These are phyloP conservation scores for Termitomyces sp. DNA, from an alignment of 768 basidiomycete genomes.

Conservation along the genomic window DNA sequence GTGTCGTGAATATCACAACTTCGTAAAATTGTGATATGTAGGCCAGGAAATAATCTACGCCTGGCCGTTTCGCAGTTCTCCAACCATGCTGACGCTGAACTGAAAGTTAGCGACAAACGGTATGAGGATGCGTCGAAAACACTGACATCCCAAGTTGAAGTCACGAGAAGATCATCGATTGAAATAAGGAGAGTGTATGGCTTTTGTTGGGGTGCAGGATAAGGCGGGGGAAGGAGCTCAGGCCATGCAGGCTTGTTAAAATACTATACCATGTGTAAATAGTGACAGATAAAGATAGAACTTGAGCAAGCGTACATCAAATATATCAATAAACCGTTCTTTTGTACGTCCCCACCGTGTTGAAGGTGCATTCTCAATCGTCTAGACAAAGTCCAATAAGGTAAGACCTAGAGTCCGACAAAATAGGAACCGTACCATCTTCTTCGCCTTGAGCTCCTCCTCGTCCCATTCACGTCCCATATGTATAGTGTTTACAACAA, in stretches of 20 bases:
- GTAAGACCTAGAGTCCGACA: not conserved
- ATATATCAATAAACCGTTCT: conserved; percentile 56
- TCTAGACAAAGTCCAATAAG: conserved; percentile 29
- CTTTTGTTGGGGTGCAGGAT: conserved; percentile 77
- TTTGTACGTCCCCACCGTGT: conserved; percentile 63
- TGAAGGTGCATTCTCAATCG: conserved; percentile 50
- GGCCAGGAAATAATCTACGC: conserved; percentile 96
- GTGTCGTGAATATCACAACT: conserved; percentile 91
- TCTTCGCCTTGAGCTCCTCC: conserved; percentile 61
- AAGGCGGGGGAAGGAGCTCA: conserved; percentile 84
- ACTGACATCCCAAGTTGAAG: conserved; percentile 95
- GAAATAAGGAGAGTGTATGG: conserved; percentile 91
- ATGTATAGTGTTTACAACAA: conserved; percentile 53
- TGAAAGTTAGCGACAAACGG: not conserved
- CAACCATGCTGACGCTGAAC: conserved; percentile 85
- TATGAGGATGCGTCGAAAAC: not conserved
- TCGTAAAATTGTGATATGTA: conserved; percentile 99
- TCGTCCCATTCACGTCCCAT: conserved; percentile 78
- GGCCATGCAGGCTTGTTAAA: conserved; percentile 94
- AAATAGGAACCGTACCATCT: conserved; percentile 40
- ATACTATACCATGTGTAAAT: conserved; percentile 39
- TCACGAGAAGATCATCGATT: conserved; percentile 86
- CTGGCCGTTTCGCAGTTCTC: conserved; percentile 96
- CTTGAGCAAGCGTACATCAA: conserved; percentile 49
- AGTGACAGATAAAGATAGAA: not conserved